These are phyloP conservation scores for Coleophoma cylindrospora DNA, from an alignment of 2,329 filamentous ascomycete genomes.

Conservation along the genomic window DNA sequence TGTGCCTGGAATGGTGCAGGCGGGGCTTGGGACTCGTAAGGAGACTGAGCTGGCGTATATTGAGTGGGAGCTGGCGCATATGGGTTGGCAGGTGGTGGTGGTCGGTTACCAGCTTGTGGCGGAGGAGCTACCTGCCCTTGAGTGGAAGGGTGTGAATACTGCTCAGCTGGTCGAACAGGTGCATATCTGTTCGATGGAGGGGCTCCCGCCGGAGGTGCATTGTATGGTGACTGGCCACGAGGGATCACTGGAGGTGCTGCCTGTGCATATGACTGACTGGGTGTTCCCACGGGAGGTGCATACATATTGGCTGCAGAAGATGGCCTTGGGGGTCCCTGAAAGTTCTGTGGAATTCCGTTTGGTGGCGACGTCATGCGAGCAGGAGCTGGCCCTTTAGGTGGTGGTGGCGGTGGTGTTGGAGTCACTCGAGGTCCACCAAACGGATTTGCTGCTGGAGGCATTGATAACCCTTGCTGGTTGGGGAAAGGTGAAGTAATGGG, in stretches of 20 bases:
- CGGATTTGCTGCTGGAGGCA: constrained; percentile 53
- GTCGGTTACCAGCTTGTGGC: constrained; percentile 33
- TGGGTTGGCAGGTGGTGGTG: constrained; percentile 40
- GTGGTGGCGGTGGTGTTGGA: constrained; percentile 71
- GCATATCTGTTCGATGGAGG: constrained; percentile 75
- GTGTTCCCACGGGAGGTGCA: constrained; percentile 46
- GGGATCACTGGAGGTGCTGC: constrained; percentile 52
- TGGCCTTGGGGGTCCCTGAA: constrained; percentile 43
- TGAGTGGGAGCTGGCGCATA: constrained; percentile 43
- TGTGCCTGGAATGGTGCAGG: constrained; percentile 29
- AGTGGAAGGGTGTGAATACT: constrained; percentile 38
- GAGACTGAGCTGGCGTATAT: constrained; percentile 55
- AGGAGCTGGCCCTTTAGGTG: constrained; percentile 72
- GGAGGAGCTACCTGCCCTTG: constrained; percentile 33
- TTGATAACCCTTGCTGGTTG: constrained; percentile 49
- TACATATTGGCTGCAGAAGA: constrained; percentile 59
- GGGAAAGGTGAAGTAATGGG: constrained; percentile 74
- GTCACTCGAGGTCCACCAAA: constrained; percentile 55
- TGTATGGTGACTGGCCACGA: constrained; percentile 81
- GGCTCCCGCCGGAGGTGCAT: constrained; percentile 65
- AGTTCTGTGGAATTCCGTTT: constrained; percentile 46
- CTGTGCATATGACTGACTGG: constrained; percentile 29
- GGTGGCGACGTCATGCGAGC: constrained; percentile 71
- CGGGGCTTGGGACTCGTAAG: constrained; percentile 27
- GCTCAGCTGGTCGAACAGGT: constrained; percentile 56